Percentiles rank a stretch among this genome's conserved stretches.
Conservation (phyloP, 2,329 filamentous ascomycete genomes). For the Metarhizium robertsii region DNA sequence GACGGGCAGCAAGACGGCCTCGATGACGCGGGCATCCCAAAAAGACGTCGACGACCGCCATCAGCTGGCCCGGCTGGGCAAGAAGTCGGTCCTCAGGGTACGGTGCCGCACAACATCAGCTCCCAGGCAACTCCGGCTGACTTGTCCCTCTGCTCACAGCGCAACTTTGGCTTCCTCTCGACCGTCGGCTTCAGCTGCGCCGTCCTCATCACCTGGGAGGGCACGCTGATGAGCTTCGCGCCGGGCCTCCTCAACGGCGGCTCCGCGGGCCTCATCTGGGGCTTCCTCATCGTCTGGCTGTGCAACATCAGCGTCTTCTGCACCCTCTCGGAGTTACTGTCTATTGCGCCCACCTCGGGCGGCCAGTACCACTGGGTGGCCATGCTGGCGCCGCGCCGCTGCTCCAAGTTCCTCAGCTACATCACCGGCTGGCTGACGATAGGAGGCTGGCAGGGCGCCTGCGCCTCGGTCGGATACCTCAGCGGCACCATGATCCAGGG, state of each 20-base stretch:
- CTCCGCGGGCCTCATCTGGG: conserved; percentile 42
- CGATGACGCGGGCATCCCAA: no score
- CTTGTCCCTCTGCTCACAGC: conserved; percentile 13
- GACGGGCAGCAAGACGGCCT: no score
- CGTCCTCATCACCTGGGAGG: conserved; percentile 45
- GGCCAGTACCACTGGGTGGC: conserved; percentile 53
- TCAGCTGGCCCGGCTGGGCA: no score
- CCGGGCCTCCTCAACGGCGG: conserved; percentile 33
- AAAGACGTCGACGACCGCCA: no score
- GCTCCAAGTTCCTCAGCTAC: conserved; percentile 46
- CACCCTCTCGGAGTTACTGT: conserved; percentile 30
- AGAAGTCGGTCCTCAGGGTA: no score
- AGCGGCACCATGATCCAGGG: conserved; percentile 39
- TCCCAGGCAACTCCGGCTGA: no score
- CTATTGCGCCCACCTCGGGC: conserved; percentile 40
- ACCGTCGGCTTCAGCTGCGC: conserved; percentile 45
- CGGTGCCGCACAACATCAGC: no score
- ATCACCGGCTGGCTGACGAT: conserved; percentile 38
- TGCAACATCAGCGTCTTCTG: conserved; percentile 34
- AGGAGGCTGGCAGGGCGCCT: conserved; percentile 31
- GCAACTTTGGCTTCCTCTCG: conserved; percentile 39
- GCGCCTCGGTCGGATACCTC: conserved; percentile 29
- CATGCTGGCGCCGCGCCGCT: conserved; percentile 35
- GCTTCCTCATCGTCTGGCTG: conserved; percentile 37
- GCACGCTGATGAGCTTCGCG: conserved; percentile 16